Conservation (phyloP, 208 protist species). For the Acanthamoeba rhysodes region DNA sequence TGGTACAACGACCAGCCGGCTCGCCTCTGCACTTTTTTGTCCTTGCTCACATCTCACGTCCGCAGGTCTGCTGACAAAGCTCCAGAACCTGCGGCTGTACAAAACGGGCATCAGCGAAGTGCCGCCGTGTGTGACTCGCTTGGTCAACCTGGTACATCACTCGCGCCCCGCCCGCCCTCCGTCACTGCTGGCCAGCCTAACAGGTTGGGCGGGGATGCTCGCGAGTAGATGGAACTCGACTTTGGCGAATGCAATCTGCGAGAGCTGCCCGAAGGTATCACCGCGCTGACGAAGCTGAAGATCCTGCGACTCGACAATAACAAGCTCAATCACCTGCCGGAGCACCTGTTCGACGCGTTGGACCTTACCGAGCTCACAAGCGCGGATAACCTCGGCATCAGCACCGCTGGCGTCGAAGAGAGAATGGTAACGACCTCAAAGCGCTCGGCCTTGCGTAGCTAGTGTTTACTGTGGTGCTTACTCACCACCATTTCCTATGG, state of each 20-base stretch:
- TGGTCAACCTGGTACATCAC: background rate
- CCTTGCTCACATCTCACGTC: background rate
- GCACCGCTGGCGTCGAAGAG: background rate
- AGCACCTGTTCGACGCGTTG: background rate
- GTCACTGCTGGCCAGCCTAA: background rate
- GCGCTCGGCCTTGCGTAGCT: too few species aligned
- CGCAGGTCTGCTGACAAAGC: background rate
- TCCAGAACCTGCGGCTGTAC: background rate
- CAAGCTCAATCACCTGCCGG: conserved; percentile 29
- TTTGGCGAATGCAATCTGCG: background rate
- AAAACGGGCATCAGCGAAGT: conserved; percentile 10
- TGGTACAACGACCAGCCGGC: background rate
- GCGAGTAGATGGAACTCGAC: background rate
- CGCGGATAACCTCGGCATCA: background rate
- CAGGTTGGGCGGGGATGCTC: background rate
- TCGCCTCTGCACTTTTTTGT: background rate
- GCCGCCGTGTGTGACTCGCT: background rate
- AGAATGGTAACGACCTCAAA: background rate
- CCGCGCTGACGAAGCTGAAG: background rate
- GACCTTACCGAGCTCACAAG: background rate
- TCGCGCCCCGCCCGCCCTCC: background rate
- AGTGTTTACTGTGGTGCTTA: too few species aligned
- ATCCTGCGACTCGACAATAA: conserved; percentile 33
- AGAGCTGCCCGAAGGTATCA: background rate
- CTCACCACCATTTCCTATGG: too few species aligned